A percentile compares a stretch with the other conserved stretches of the same genome.
These are phyloP conservation scores for Ceratocystis lukuohia DNA, from an alignment of 2,329 filamentous ascomycete genomes.

Conservation along the genomic window DNA sequence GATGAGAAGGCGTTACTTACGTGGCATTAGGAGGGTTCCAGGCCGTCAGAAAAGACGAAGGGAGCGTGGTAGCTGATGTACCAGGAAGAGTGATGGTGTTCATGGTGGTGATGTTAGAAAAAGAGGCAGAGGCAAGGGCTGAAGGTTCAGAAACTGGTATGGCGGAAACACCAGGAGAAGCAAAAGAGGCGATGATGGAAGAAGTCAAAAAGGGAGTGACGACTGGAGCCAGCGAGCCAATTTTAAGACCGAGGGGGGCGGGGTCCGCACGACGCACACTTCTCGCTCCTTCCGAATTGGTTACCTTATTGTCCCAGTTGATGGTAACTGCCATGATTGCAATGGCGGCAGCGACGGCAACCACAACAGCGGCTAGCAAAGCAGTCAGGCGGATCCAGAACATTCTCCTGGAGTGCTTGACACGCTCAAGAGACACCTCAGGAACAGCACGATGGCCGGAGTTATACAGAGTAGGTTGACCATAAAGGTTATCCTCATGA, in stretches of 20 bases:
- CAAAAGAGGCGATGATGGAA: constrained; percentile 6
- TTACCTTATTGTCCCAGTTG: constrained; percentile 7
- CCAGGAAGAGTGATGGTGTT: constrained; percentile 14
- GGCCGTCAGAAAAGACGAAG: background rate
- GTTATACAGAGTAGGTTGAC: constrained; percentile 11
- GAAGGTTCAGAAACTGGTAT: background rate
- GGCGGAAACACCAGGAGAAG: background rate
- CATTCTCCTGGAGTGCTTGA: constrained; percentile 12
- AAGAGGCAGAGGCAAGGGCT: constrained; percentile 2
- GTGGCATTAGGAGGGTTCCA: constrained; percentile 2
- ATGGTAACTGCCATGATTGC: constrained; percentile 12
- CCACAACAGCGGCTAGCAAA: constrained; percentile 8
- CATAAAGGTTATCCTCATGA: background rate
- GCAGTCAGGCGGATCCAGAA: constrained; percentile 11
- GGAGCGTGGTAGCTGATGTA: constrained; percentile 10
- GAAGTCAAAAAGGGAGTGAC: constrained; percentile 9
- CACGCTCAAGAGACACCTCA: constrained; percentile 1
- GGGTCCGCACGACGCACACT: constrained; percentile 10
- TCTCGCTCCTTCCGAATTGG: constrained; percentile 6
- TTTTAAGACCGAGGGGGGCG: constrained; percentile 6
- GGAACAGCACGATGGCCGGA: constrained; percentile 11
- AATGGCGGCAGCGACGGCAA: constrained; percentile 11
- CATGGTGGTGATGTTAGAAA: constrained; percentile 14
- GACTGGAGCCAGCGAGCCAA: background rate
- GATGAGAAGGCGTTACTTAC: constrained; percentile 6